Evolutionary conservation across 805 yeast species (phyloP), one percentile per base, ranked within the genome.

Genomic region (Kregervanrija pseudodelftensis): DNA sequence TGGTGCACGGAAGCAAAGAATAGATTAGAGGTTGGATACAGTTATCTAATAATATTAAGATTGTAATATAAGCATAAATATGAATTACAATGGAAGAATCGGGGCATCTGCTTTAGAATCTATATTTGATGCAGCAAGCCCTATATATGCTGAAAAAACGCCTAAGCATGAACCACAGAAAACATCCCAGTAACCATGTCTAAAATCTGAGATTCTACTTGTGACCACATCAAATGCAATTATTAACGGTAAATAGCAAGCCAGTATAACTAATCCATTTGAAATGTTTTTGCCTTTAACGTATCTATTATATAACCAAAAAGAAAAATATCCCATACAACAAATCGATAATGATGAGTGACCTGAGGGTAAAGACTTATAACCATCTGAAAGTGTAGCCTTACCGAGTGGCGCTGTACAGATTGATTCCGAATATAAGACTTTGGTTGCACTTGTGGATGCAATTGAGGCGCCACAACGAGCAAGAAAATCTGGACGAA

Each of bases 181-280:
- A 4, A 91, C 82, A 62, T 93, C 98, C 14, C 81, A 68, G 58
- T 82, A 86, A 63, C 89, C 96, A 58, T 93, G 98, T 61, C 95
- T 75, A 63, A 89, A 90, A 65, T 91, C 98, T 53, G 83, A 82
- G 1, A 95, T 84, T 52, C 98, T 73, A 42, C 90, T 77, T n/a
- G 50, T 45, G 3, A 31, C 42, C 11, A 50, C 39, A 30, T 50
- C 53, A 10, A 50, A 15, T 11, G 47, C 45, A 10, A 50, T 9
- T 4, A 50, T 15, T 1, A 45, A 54, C 1, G 91, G 91, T 12
- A 71, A 22, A 11, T 64, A 56, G 31, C 50, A 53, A 10, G 56
- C 30, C 22, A 58, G 33, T 11, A 50, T 43, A 3, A 43, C 12
- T 8, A 44, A 5, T n/a, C 40, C 34, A 32, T 39, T 42, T 7